Base-by-base conservation (phyloP, 345 rosid species). In the Physaria fendleri region DNA sequence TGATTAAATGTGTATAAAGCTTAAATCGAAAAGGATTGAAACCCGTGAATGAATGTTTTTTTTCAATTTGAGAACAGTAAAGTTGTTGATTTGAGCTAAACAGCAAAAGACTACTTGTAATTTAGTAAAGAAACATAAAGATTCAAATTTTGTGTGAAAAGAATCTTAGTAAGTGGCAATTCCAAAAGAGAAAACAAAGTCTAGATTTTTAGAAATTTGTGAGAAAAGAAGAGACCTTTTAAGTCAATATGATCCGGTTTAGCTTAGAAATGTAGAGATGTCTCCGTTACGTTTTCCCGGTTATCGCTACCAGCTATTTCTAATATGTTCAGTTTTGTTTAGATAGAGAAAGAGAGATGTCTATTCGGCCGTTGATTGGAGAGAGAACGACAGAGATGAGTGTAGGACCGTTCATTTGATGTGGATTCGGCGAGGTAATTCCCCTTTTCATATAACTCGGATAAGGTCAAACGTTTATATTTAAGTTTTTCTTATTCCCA, bases 261-360 rank as follows among this genome's bases (percentile, higher is more conserved):
- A 71, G 69, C 30, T 61, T 32, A 21, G 51, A 46, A 73, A 42
- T 60, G 82, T 73, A 63, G 82, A 78, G 13, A 60, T 68, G 71
- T 71, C 74, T n/a, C n/a, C n/a, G n/a, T n/a, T n/a, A n/a, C n/a
- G n/a, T n/a, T n/a, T n/a, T n/a, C n/a, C n/a, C n/a, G n/a, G n/a
- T n/a, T n/a, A n/a, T n/a, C n/a, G n/a, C n/a, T n/a, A n/a, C n/a
- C n/a, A n/a, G n/a, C n/a, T n/a, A n/a, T n/a, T n/a, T n/a, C n/a
- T n/a, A n/a, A n/a, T n/a, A n/a, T n/a, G n/a, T n/a, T n/a, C n/a
- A n/a, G n/a, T n/a, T n/a, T n/a, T n/a, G n/a, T n/a, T n/a, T n/a
- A n/a, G n/a, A n/a, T n/a, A n/a, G n/a, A n/a, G n/a, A n/a, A n/a
- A n/a, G n/a, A n/a, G n/a, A n/a, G n/a, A n/a, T n/a, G n/a, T n/a